A percentile compares a stretch with the other conserved stretches of the same genome.
phyloP scores from a whole-genome alignment of 1,284 basidiomycete species.

The Leccinum pachyderme region DNA sequence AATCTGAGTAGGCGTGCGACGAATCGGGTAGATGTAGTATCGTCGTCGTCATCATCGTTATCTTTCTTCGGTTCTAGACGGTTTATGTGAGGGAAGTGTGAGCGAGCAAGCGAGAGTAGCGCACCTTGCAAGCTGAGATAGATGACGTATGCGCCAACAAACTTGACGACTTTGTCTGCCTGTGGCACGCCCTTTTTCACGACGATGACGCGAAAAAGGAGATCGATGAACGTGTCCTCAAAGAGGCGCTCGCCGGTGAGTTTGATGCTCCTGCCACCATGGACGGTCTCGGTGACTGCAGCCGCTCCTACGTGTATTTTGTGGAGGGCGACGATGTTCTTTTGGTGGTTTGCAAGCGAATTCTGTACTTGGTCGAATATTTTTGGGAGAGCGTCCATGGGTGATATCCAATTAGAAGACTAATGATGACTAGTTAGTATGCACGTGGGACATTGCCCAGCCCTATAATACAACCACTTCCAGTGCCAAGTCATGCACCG shows the following conservation, averaged over 20 bases:
- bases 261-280: conserved; percentile 51
- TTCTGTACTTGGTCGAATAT: conserved; percentile 84
- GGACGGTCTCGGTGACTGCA: conserved; percentile 51
- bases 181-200: conserved; percentile 83
- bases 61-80: conserved; percentile 37
- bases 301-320: conserved; percentile 77
- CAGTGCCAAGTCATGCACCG: background rate
- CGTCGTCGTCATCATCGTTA: conserved; percentile 62
- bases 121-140: conserved; percentile 79
- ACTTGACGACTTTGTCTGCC: conserved; percentile 84
- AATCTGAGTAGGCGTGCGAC: conserved; percentile 72
- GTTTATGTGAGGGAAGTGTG: background rate
- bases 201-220: conserved; percentile 69
- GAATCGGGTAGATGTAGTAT: conserved; percentile 75
- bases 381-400: conserved; percentile 31
- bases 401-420: background rate
- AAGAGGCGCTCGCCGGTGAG: conserved; percentile 83
- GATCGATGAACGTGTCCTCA: conserved; percentile 69
- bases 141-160: conserved; percentile 80
- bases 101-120: conserved; percentile 16
- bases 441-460: background rate
- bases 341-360: conserved; percentile 84
- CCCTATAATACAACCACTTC: background rate
- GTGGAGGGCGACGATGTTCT: conserved; percentile 86
- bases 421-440: too few species aligned